Conservation (phyloP, 2,329 filamentous ascomycete species). For the Eutypa lata region DNA sequence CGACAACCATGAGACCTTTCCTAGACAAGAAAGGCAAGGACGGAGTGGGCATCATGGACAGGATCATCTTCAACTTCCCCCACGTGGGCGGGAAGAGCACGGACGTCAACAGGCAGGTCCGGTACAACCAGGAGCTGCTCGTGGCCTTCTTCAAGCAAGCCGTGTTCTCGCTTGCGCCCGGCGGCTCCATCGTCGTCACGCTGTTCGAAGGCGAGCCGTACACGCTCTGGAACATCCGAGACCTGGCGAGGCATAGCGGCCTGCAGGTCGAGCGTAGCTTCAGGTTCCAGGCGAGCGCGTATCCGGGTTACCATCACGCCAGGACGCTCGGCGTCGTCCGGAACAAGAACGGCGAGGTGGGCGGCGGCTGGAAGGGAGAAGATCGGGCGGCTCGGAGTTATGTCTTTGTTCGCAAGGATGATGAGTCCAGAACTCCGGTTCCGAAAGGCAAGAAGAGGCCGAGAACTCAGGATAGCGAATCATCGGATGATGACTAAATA, state of each 20-base stretch:
- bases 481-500: conserved; percentile 25
- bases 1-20: conserved; percentile 58
- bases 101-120: conserved; percentile 91
- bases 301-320: conserved; percentile 73
- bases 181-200: conserved; percentile 71
- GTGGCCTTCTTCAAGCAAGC: conserved; percentile 64
- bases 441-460: conserved; percentile 27
- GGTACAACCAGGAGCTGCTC: conserved; percentile 80
- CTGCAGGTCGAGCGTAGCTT: conserved; percentile 70
- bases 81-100: conserved; percentile 90
- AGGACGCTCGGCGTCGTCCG: conserved; percentile 66
- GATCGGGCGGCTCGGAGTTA: conserved; percentile 55
- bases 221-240: conserved; percentile 89
- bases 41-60: conserved; percentile 55
- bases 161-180: conserved; percentile 47
- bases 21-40: conserved; percentile 34
- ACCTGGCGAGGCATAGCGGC: conserved; percentile 76
- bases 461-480: conserved; percentile 23
- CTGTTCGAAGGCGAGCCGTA: conserved; percentile 94
- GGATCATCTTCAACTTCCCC: conserved; percentile 93
- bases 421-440: conserved; percentile 28
- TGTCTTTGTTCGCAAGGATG: conserved; percentile 59
- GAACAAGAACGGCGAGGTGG: conserved; percentile 41
- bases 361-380: conserved; percentile 50
- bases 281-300: conserved; percentile 61